Percentiles rank a stretch among this genome's conserved stretches.
Evolutionary conservation across 2,329 filamentous ascomycete genomes (phyloP).

Genomic region (Neurospora sp.): DNA sequence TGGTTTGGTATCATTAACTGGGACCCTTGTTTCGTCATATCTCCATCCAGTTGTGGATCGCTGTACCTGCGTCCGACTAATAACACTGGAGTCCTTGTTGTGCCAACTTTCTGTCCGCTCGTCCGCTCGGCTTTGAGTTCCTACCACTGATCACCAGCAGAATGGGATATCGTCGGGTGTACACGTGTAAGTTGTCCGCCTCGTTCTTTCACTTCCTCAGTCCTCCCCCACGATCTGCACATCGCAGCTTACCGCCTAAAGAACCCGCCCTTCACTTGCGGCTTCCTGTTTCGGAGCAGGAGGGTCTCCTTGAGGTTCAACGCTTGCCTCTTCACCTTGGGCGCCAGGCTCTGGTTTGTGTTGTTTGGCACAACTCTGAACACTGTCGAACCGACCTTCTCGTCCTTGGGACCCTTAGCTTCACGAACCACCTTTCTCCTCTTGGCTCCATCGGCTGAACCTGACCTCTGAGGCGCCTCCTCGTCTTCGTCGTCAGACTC

Average conservation of each 20-base stretch:
- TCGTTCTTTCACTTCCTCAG: background rate
- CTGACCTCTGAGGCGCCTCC: slow-evolving; percentile 16
- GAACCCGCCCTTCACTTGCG: slow-evolving; percentile 34
- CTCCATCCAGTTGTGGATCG: background rate
- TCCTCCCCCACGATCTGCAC: background rate
- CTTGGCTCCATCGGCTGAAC: slow-evolving; percentile 23
- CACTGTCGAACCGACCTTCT: slow-evolving; percentile 41
- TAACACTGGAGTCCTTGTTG: background rate
- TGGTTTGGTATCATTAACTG: background rate
- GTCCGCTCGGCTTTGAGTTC: background rate
- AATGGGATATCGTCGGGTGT: background rate
- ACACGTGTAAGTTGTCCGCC: background rate
- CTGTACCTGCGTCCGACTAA: background rate
- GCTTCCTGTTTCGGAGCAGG: slow-evolving; percentile 33
- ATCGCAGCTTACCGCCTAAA: slow-evolving; percentile 20
- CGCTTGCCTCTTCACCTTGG: slow-evolving; percentile 34
- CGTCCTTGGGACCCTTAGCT: slow-evolving; percentile 33
- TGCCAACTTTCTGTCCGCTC: background rate
- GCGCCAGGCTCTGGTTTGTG: slow-evolving; percentile 38
- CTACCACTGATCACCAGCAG: background rate
- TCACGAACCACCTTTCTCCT: slow-evolving; percentile 34
- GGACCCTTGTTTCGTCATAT: background rate
- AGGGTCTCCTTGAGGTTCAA: slow-evolving; percentile 34
- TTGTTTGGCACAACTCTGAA: slow-evolving; percentile 39
- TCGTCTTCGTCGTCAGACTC: slow-evolving; percentile 40